Percentiles rank a stretch among this genome's conserved stretches.
Evolutionary conservation across 2,329 filamentous ascomycete genomes (phyloP).

Genomic region (Trichoderma sp.): DNA sequence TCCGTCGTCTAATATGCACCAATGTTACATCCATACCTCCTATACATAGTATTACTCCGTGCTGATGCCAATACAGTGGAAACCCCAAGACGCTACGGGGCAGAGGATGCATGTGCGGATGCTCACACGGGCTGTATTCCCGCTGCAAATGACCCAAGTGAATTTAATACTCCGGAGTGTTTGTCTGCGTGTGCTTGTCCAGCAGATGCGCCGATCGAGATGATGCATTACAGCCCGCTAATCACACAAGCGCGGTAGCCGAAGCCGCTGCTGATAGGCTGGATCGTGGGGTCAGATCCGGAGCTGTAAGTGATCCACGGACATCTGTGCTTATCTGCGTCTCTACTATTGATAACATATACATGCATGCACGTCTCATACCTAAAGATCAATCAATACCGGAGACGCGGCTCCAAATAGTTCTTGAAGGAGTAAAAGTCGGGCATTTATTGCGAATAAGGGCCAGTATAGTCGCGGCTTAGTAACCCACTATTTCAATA

Average conservation of each 20-base stretch:
- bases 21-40: neutral
- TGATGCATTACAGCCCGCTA: constrained; percentile 10
- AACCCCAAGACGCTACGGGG: neutral
- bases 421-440: neutral
- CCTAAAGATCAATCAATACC: neutral
- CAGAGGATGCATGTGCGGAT: neutral
- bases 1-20: neutral
- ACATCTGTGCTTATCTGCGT: neutral
- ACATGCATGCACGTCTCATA: neutral
- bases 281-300: neutral
- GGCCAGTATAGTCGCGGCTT: neutral
- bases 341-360: neutral
- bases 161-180: neutral
- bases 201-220: neutral
- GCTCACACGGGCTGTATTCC: neutral
- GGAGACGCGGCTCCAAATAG: neutral
- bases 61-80: neutral
- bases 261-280: neutral
- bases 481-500: neutral
- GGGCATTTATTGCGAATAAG: neutral
- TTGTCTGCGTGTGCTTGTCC: neutral
- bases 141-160: neutral
- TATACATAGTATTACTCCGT: neutral
- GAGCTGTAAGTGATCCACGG: neutral
- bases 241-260: constrained; percentile 7